Conservation (phyloP, 148 eudicot species). For the Dianthus caryophyllus region DNA sequence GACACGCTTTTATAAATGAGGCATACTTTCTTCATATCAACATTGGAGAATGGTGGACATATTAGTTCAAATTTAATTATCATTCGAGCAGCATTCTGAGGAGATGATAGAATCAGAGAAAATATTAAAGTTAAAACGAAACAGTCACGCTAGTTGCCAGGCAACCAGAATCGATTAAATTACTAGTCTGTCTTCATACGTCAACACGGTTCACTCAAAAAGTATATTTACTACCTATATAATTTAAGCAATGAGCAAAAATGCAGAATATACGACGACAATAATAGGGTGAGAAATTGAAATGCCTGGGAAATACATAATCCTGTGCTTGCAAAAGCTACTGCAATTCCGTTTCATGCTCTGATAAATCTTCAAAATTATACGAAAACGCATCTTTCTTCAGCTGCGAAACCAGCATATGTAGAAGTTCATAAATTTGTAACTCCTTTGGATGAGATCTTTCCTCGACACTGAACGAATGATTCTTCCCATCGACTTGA, state of each 20-base stretch:
- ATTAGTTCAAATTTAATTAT: too few species aligned
- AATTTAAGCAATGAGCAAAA: not conserved
- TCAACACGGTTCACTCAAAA: not conserved
- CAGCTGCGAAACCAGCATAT: slow-evolving; percentile 37
- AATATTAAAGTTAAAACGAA: too few species aligned
- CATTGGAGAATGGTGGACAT: too few species aligned
- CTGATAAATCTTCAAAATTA: slow-evolving; percentile 9
- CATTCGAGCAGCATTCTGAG: too few species aligned
- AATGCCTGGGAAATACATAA: not conserved
- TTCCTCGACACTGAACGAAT: slow-evolving; percentile 55
- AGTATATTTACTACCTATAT: not conserved
- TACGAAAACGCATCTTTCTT: slow-evolving; percentile 30
- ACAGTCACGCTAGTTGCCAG: too few species aligned
- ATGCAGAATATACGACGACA: not conserved
- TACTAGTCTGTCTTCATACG: too few species aligned
- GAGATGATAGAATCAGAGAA: too few species aligned
- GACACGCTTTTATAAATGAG: too few species aligned
- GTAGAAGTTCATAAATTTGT: slow-evolving; percentile 35
- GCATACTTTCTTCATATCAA: too few species aligned
- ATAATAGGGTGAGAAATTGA: not conserved
- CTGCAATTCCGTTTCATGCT: slow-evolving; percentile 12
- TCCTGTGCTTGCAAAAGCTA: not conserved
- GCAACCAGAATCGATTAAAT: too few species aligned
- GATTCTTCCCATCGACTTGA: slow-evolving; percentile 49
- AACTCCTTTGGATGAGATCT: slow-evolving; percentile 37